Base-by-base conservation (phyloP, 176 grass and related monocot species). In the Hordeum marinum region DNA sequence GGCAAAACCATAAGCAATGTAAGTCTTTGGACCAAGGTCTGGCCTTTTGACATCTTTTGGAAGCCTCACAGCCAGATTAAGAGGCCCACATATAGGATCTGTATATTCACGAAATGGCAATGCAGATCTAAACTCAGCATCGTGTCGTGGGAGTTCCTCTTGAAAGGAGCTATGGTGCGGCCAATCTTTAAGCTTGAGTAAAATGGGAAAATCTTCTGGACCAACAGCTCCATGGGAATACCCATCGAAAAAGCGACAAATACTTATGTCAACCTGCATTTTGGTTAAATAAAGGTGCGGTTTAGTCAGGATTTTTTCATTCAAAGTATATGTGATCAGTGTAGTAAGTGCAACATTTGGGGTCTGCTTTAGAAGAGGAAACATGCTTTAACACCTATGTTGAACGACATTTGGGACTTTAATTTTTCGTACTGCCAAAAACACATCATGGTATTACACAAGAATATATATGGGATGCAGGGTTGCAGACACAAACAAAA, bases 131-230 rank as follows among this genome's bases (percentile, higher is more conserved):
- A 98, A 95, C 24, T 98, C 95, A 15, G 74, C 43, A 74, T 78
- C 73, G 80, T 98, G 95, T 8, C 95, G 91, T 24, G 90, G 95
- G 3, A 98, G 71, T 10, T 89, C 52, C 60, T 98, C 80, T 66
- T 85, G 87, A 63, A 98, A 98, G 2, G 89, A 90, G 81, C 87
- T 90, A 54, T 88, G 75, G 18, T 63, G 89, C 9, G 95, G 95
- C 92, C 95, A 98, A 84, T 95, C 92, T 87, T 98, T 93, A n/a
- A 98, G 92, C 71, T 98, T 98, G 39, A 95, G 89, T 71, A 93
- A 80, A 60, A 86, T 2, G 3, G 91, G 95, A 65, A 91, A 83
- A 27, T 76, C 23, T 2, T 91, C 62, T 11, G 9, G 8, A 9
- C 83, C 75, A 77, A 63, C 61, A 41, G 31, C 17, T 1, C 95